Base-by-base conservation (phyloP, 2,329 filamentous ascomycete species). In the Fusarium sterilihyphosum region DNA sequence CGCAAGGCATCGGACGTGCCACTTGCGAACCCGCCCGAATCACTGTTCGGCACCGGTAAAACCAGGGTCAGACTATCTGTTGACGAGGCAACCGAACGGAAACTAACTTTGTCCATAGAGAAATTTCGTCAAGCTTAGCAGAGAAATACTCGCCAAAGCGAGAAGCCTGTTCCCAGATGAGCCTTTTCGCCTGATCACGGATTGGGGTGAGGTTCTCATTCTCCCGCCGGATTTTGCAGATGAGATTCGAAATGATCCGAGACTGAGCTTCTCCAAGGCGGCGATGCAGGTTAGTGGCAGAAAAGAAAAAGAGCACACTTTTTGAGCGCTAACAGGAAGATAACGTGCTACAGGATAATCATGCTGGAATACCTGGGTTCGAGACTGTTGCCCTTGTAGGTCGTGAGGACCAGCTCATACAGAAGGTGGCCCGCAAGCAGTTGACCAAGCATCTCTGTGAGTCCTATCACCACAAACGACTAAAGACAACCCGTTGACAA, bases 391-490 rank as follows among this genome's bases (percentile, higher is more conserved):
- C 22, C 9, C 24, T 65, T 1, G 40, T 65, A 1, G 54, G 62
- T 1, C 38, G 40, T 5, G n/a, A 33, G 2, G 62, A 65, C 0
- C 54, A 65, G 46, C 62, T 41, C 5, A 37, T 65, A 12, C 62
- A 65, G 38, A 37, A 38, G 5, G 62, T 65, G 2, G 62, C 62
- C 4, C 38, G 62, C 0, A 60, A 53, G 40, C 40, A 65, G 8
- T 22, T 65, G 6, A 65, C 62, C 14, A 40, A 65, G 17, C 56
- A 50, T 26, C 46, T 65, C 3, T 44, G 62, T 65, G 5, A 11
- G 40, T 22, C 2, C 0, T 4, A 6, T 2, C 5, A 7, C 5
- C 18, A 0, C 26, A 0, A 4, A 1, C 0, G 6, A 17, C 0
- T 22, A 1, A 29, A 5, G 26, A 18, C 0, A 0, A 2, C 7